phyloP scores from a whole-genome alignment of 495 filamentous ascomycete species.

The Copromyces sp. region DNA sequence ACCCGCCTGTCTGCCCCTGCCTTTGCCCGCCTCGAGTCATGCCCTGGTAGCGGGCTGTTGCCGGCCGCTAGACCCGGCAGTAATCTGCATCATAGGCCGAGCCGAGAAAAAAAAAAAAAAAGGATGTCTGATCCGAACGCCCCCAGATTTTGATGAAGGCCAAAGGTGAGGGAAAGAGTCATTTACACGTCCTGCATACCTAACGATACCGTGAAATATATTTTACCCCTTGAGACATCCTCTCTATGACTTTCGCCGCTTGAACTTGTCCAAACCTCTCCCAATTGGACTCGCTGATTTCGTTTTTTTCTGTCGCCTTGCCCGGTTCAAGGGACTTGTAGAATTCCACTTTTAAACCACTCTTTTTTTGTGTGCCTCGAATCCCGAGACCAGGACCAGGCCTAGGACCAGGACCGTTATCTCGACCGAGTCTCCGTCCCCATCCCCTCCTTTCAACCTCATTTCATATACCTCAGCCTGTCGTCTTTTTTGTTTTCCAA shows the following conservation, averaged over 20 bases:
- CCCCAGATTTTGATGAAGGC: neutral
- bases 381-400: neutral
- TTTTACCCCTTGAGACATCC: neutral
- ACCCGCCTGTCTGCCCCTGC: neutral
- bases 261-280: neutral
- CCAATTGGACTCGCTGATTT: neutral
- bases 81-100: slow-evolving; percentile 15
- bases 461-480: neutral
- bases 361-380: neutral
- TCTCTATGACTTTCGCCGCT: neutral
- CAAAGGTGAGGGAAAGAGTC: neutral
- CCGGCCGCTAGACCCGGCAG: slow-evolving; percentile 9
- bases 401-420: neutral
- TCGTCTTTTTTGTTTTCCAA: neutral
- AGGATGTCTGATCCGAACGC: neutral
- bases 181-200: neutral
- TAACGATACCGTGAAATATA: neutral
- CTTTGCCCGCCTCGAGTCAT: slow-evolving; percentile 11
- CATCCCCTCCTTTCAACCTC: neutral
- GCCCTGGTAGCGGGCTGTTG: slow-evolving; percentile 5
- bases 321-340: neutral
- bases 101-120: slow-evolving; percentile 14
- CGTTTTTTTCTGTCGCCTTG: neutral
- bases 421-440: neutral
- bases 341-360: slow-evolving; percentile 1